Base-by-base conservation (phyloP, 208 protist genomes). In the Lotmaria passim region DNA sequence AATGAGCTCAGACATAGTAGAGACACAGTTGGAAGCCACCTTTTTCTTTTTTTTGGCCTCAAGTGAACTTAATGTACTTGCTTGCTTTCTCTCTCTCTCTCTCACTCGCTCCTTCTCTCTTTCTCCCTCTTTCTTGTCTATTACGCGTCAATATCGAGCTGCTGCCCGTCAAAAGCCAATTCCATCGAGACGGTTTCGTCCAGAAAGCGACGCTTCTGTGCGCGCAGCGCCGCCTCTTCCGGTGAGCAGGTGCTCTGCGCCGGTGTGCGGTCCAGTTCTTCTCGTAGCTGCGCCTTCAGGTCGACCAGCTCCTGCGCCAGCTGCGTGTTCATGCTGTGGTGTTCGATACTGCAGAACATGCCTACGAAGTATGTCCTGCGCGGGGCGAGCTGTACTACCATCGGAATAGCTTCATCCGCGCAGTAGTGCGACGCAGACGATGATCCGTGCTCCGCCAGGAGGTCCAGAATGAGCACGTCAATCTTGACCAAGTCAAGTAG, bases 271-370 rank as follows among this genome's bases (percentile, higher is more conserved):
- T 46, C 30, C 28, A 85, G 48, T n/a, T 52, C 52, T 0, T 44
- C 28, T 15, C 46, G 70, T 38, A 79, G 74, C 43, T 55, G 56
- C 34, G 2, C 58, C 63, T 72, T 78, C 36, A 83, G 70, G 17
- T 64, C 67, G 17, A 48, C 58, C 10, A 96, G 57, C 30, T 91
- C 81, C 6, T 68, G 39, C 41, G 65, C 53, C 51, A 82, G 68
- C 34, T 61, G 33, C 21, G 10, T 38, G 46, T 96, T 96, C 10
- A 79, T 64, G 30, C 21, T 23, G 30, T 85, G 21, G 65, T 96
- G 86, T 74, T 89, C 80, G 3, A 96, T 43, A 48, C 80, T 83
- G 73, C 91, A 96, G 52, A 89, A 96, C 91, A 94, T 96, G 0
- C 89, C 91, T 26, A 93, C 83, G 57, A 79, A 83, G 72, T 91